A percentile compares a stretch with the other conserved stretches of the same genome.
phyloP scores from a whole-genome alignment of 441 rosid genomes.

The Pelargonium exstipulatum region DNA sequence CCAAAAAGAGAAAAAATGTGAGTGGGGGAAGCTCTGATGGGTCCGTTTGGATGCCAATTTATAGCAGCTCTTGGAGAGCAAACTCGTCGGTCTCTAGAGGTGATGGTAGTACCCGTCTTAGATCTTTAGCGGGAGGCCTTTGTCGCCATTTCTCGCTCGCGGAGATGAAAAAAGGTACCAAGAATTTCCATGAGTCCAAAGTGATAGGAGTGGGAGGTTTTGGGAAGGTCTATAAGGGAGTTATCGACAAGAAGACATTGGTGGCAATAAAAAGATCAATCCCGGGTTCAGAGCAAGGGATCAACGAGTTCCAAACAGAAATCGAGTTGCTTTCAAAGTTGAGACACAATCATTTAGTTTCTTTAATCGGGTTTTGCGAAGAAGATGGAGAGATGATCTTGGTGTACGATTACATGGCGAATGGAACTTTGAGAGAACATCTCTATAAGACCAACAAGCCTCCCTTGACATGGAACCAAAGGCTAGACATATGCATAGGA shows the following conservation, averaged over 20 bases:
- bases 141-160: slow-evolving; percentile 72
- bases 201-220: slow-evolving; percentile 96
- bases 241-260: slow-evolving; percentile 71
- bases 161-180: slow-evolving; percentile 85
- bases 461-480: slow-evolving; percentile 14
- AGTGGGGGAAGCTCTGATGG: too few relatives aligned
- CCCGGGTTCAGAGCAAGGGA: slow-evolving; percentile 95
- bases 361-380: slow-evolving; percentile 88
- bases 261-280: slow-evolving; percentile 93
- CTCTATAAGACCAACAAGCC: too few relatives aligned
- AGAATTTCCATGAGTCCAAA: slow-evolving; percentile 72
- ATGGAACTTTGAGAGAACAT: slow-evolving; percentile 64
- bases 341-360: slow-evolving; percentile 89
- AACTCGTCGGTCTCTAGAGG: background rate
- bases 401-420: slow-evolving; percentile 91
- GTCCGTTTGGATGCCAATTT: background rate
- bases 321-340: slow-evolving; percentile 91
- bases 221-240: slow-evolving; percentile 87
- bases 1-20: too few relatives aligned
- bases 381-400: slow-evolving; percentile 91
- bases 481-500: slow-evolving; percentile 23
- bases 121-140: slow-evolving; percentile 24
- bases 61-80: slow-evolving; percentile 20
- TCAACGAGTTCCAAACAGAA: slow-evolving; percentile 92
- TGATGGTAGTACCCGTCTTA: background rate